phyloP scores from a whole-genome alignment of 2,329 filamentous ascomycete species.

The Penicillium sp. region DNA sequence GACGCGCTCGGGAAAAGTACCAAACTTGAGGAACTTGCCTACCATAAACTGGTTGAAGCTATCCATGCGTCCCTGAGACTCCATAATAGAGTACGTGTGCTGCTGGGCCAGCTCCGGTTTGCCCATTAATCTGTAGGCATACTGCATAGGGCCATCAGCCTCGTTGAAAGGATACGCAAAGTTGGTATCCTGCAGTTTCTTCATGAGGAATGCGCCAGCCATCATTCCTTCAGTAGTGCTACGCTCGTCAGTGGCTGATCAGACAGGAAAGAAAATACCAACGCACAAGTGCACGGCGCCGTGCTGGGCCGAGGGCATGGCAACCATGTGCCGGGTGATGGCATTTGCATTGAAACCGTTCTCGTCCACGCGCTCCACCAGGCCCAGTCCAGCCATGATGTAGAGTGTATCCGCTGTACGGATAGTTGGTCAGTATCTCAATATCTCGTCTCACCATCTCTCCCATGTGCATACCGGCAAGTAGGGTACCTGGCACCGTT shows the following conservation, averaged over 20 bases:
- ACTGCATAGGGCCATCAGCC: conserved; percentile 32
- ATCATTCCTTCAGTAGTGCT: conserved; percentile 37
- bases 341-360: conserved; percentile 31
- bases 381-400: conserved; percentile 35
- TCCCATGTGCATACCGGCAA: background rate
- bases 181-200: conserved; percentile 30
- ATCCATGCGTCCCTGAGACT: conserved; percentile 34
- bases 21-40: conserved; percentile 36
- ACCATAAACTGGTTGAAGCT: conserved; percentile 41
- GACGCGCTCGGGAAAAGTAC: conserved; percentile 31
- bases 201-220: conserved; percentile 35
- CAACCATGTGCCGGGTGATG: conserved; percentile 34
- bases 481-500: conserved; percentile 1
- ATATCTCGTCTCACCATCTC: background rate
- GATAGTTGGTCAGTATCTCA: conserved; percentile 1
- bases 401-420: conserved; percentile 35
- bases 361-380: conserved; percentile 33
- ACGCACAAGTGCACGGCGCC: conserved; percentile 37
- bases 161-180: conserved; percentile 37
- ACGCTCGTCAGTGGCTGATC: background rate
- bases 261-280: background rate
- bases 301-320: conserved; percentile 34
- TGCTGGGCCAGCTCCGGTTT: conserved; percentile 24
- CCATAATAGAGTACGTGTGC: conserved; percentile 39
- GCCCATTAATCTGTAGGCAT: conserved; percentile 34